Evolutionary conservation across 768 basidiomycete genomes (phyloP).

Genomic region (Phlebiopsis gigantea): DNA sequence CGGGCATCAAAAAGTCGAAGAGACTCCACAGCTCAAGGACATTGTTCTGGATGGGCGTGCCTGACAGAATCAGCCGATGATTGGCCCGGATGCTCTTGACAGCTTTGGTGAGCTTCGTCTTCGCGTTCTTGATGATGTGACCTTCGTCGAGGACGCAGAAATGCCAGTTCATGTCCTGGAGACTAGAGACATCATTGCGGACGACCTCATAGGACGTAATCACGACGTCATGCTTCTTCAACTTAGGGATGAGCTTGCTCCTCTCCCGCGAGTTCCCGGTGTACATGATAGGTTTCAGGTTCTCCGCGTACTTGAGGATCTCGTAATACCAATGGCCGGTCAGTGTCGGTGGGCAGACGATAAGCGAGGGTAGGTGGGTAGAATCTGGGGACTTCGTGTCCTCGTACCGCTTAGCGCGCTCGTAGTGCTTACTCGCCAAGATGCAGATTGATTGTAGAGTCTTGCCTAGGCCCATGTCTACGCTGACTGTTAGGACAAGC

Average conservation of each 20-base stretch:
- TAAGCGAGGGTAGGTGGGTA: conserved; percentile 87
- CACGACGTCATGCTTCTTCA: conserved; percentile 80
- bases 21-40: conserved; percentile 97
- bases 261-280: conserved; percentile 85
- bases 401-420: conserved; percentile 66
- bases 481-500: neutral
- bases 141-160: conserved; percentile 98
- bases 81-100: conserved; percentile 88
- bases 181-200: conserved; percentile 81
- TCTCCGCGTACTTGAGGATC: conserved; percentile 86
- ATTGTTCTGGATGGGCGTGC: conserved; percentile 99
- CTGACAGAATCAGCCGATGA: conserved; percentile 91
- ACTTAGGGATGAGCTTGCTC: conserved; percentile 53
- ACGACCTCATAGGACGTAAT: conserved; percentile 98
- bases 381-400: conserved; percentile 67
- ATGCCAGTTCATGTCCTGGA: conserved; percentile 78
- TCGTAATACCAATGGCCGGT: conserved; percentile 99
- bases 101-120: conserved; percentile 95
- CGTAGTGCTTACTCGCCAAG: conserved; percentile 87
- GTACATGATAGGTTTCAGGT: conserved; percentile 81
- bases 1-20: conserved; percentile 99
- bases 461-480: conserved; percentile 99
- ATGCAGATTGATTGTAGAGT: conserved; percentile 98
- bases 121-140: conserved; percentile 98
- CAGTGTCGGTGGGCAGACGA: conserved; percentile 94